Conservation (phyloP, 1,284 basidiomycete species). For the Vanrija sp. region DNA sequence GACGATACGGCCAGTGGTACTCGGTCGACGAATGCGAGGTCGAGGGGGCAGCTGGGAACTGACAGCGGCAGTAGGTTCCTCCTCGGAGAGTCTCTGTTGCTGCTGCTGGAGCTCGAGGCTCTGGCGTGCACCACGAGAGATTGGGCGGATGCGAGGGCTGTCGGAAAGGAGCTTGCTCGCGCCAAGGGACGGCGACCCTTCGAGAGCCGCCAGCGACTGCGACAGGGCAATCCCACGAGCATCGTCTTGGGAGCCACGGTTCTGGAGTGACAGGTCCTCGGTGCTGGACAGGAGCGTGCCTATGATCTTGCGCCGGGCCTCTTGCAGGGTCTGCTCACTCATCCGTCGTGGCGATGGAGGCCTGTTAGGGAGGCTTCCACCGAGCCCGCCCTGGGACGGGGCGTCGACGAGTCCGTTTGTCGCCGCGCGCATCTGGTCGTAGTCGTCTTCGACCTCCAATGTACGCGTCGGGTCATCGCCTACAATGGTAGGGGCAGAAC, state of each 20-base stretch:
- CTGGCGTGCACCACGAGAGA: slow-evolving; percentile 9
- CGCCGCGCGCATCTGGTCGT: slow-evolving; percentile 6
- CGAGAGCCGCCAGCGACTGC: slow-evolving; percentile 37
- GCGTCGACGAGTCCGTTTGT: background rate
- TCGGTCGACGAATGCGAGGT: slow-evolving; percentile 12
- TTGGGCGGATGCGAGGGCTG: slow-evolving; percentile 8
- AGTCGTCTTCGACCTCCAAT: slow-evolving; percentile 24
- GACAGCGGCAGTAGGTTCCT: slow-evolving; percentile 16
- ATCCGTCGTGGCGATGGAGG: slow-evolving; percentile 21
- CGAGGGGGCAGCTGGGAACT: slow-evolving; percentile 14
- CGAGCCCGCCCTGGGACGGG: too few relatives aligned
- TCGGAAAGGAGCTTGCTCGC: slow-evolving; percentile 3
- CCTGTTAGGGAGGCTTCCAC: background rate
- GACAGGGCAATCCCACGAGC: slow-evolving; percentile 27
- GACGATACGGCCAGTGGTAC: slow-evolving; percentile 33
- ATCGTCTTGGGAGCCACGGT: slow-evolving; percentile 15
- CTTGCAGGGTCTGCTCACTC: slow-evolving; percentile 39
- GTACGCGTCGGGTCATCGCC: slow-evolving; percentile 25
- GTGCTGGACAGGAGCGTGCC: slow-evolving; percentile 30
- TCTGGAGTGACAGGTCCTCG: slow-evolving; percentile 23
- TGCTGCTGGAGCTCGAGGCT: slow-evolving; percentile 23
- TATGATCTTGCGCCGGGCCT: slow-evolving; percentile 39
- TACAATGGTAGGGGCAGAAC: slow-evolving; percentile 23
- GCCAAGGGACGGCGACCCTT: slow-evolving; percentile 15
- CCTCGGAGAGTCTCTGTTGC: slow-evolving; percentile 17